Conservation (phyloP, 805 yeast genomes). For the Sungouiozyma ichnusensis region DNA sequence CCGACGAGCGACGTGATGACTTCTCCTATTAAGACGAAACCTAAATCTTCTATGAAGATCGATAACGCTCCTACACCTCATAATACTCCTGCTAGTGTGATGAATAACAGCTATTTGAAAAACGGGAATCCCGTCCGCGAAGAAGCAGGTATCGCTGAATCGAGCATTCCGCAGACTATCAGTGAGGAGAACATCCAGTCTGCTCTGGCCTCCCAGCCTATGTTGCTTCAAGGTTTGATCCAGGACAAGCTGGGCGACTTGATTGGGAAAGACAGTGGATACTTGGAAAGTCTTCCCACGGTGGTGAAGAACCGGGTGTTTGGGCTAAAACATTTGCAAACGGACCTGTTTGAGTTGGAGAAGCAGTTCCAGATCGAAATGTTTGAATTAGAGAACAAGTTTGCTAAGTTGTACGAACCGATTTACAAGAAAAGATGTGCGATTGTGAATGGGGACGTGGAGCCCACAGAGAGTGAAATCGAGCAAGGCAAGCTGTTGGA, state of each 20-base stretch:
- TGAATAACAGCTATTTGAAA: conserved; percentile 55
- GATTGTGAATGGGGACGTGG: conserved; percentile 59
- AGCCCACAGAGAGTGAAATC: conserved; percentile 72
- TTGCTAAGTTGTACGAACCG: conserved; percentile 61
- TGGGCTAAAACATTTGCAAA: conserved; percentile 76
- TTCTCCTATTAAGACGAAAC: conserved; percentile 69
- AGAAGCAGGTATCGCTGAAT: conserved; percentile 12
- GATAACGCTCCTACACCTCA: conserved; percentile 97
- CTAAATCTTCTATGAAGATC: conserved; percentile 46
- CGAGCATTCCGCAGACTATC: conserved; percentile 50
- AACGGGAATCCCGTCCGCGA: conserved; percentile 40
- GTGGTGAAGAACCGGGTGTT: conserved; percentile 64
- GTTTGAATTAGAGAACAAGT: conserved; percentile 76
- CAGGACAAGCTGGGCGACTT: conserved; percentile 79
- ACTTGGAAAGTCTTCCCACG: conserved; percentile 65
- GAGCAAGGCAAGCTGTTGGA: conserved; percentile 64
- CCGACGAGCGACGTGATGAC: conserved; percentile 56
- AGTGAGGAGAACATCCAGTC: conserved; percentile 46
- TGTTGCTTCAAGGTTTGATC: conserved; percentile 63
- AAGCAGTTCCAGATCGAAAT: conserved; percentile 86
- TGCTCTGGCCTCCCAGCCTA: conserved; percentile 53
- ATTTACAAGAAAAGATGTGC: conserved; percentile 62
- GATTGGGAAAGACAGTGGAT: conserved; percentile 81
- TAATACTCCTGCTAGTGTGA: conserved; percentile 88
- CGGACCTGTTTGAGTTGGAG: conserved; percentile 70